Base-by-base conservation (phyloP, 2,329 filamentous ascomycete species). In the Fusarium veterinarium region DNA sequence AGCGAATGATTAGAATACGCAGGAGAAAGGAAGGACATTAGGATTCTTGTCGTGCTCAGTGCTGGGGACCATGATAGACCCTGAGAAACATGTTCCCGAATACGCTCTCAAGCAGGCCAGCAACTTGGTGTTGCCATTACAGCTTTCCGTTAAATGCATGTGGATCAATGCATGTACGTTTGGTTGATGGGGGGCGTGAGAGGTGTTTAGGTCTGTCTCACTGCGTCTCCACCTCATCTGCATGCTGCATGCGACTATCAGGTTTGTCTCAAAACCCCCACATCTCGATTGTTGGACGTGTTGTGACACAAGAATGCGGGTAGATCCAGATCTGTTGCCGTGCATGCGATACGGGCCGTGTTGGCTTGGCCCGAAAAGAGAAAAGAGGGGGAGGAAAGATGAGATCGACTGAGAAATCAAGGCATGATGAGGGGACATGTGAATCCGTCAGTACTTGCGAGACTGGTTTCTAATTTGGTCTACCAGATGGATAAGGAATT, bases 301-400 rank as follows among this genome's bases (percentile, higher is more conserved):
- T 5, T 44, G 30, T 33, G 3, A 56, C 41, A 31, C 33, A 37
- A 25, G 4, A 12, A 19, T 46, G 49, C 59, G 40, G 33, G 33
- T n/a, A 33, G 19, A 55, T 38, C 49, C 49, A 25, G 38, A 56
- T 56, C 40, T 25, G 49, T 8, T 19, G 33, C 16, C 6, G 10
- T 61, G 46, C 58, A 61, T 61, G 9, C 31, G 58, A 28, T 4
- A 12, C 48, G 48, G 58, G 19, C 19, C 48, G 31, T 30, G 1
- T 38, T 44, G 17, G 7, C n/a, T 49, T 40, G 42, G 30, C 16
- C 2, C 25, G 5, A 16, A 19, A 2, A 13, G 46, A 33, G 59
- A 33, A 14, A 61, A 61, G 49, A 56, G 49, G 59, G 48, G 59
- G 23, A 46, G 59, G 1, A 16, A 61, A 56, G 20, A 56, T 12